phyloP scores from a whole-genome alignment of 2,329 filamentous ascomycete species.

The Pseudogymnoascus sp. region DNA sequence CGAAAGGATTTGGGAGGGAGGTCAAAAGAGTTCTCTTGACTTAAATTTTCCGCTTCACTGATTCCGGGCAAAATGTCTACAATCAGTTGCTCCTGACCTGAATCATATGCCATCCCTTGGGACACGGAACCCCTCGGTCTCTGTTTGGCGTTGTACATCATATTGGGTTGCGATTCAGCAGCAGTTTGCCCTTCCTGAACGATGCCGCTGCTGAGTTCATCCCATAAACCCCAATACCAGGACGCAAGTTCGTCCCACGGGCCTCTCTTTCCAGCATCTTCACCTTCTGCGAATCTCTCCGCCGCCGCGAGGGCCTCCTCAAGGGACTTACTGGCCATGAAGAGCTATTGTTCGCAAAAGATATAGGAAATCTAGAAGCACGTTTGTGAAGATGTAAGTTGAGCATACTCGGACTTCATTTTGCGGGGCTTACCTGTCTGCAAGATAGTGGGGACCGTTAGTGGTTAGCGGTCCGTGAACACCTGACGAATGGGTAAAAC shows the following conservation, averaged over 20 bases:
- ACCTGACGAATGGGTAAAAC: background rate
- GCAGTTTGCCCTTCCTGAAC: background rate
- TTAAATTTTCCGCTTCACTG: background rate
- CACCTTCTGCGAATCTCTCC: background rate
- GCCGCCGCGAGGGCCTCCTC: background rate
- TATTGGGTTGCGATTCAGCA: background rate
- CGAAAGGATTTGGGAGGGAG: conserved; percentile 10
- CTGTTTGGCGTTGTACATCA: background rate
- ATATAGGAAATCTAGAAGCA: background rate
- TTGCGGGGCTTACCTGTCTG: background rate
- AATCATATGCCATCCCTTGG: background rate
- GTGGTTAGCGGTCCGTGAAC: background rate
- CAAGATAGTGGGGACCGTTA: background rate
- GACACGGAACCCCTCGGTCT: background rate
- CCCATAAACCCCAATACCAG: conserved; percentile 13
- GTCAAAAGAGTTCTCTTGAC: background rate
- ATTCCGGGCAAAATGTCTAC: background rate
- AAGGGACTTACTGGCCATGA: background rate
- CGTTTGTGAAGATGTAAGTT: background rate
- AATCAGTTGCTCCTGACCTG: background rate
- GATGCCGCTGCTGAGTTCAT: background rate
- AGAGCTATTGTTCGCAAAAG: background rate
- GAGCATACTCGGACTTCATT: background rate
- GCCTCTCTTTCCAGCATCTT: background rate
- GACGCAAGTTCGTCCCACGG: conserved; percentile 10